These are phyloP conservation scores for Lathyrus sativus DNA, from an alignment of 306 rosid genomes.

Conservation along the genomic window DNA sequence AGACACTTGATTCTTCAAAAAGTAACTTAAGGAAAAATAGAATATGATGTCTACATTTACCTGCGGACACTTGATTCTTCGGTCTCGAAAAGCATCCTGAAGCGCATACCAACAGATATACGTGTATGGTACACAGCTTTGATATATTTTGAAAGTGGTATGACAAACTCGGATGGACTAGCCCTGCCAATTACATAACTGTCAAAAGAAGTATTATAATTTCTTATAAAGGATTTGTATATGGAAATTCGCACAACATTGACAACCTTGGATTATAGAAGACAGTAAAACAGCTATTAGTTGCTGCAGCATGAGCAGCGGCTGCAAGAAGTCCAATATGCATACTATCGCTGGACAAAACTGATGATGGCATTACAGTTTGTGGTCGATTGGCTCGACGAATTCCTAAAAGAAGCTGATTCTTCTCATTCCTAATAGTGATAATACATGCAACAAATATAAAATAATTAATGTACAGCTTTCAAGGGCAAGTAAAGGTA, in stretches of 20 bases:
- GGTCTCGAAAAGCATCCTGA: conserved; percentile 96
- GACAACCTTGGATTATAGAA: conserved; percentile 86
- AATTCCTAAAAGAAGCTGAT: conserved; percentile 89
- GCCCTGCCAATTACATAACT: conserved; percentile 66
- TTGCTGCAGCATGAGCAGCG: conserved; percentile 94
- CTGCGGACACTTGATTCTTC: conserved; percentile 94
- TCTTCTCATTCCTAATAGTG: conserved; percentile 77
- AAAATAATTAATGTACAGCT: conserved; percentile 23
- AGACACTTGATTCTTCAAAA: too few relatives aligned
- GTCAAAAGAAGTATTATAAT: conserved; percentile 37
- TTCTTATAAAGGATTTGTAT: conserved; percentile 18
- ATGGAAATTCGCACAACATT: conserved; percentile 33
- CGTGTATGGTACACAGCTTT: conserved; percentile 93
- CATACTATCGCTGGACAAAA: conserved; percentile 93
- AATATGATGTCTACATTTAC: conserved; percentile 39
- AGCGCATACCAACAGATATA: conserved; percentile 95
- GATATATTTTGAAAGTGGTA: conserved; percentile 80
- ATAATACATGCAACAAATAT: conserved; percentile 26
- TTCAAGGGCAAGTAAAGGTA: background rate
- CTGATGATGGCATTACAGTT: conserved; percentile 93
- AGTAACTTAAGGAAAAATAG: conserved; percentile 3
- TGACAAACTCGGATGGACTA: conserved; percentile 93
- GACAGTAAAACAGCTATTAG: conserved; percentile 88
- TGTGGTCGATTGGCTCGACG: conserved; percentile 87
- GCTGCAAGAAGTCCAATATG: conserved; percentile 98